Base-by-base conservation (phyloP, 1,284 basidiomycete genomes). In the Earliella scabrosa region DNA sequence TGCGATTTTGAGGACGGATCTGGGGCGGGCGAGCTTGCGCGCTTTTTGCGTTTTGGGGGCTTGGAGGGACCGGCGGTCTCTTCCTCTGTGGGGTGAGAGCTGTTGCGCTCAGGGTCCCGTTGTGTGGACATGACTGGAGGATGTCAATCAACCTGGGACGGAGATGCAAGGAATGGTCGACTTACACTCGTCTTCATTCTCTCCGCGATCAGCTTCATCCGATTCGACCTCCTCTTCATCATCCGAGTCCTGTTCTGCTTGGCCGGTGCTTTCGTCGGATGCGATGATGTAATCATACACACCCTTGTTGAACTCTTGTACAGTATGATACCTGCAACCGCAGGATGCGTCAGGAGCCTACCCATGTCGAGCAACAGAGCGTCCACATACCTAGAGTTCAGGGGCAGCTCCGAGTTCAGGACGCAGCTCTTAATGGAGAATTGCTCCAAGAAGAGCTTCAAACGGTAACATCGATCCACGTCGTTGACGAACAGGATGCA, bases 231-330 rank as follows among this genome's bases (percentile, higher is more conserved):
- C 67, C 47, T 71, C 61, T 65, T 79, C 76, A 36, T 74, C 69
- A 24, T 80, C 77, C 0, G 72, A 73, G 50, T 86, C 86, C 35
- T 80, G 77, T 54, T 89, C 83, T 14, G 76, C 73, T 8, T 76
- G 77, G 8, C 78, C 76, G 2, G 83, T 81, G 59, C 82, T 85
- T 74, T 98, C 97, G 70, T 99, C 97, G 2, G 96, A 98, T 0
- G 97, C 97, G 56, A 99, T 97, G 59, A 99, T 96, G 70, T 98
- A 98, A 70, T 99, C 95, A 69, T 98, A 99, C 11, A 97, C 93
- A 7, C 97, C 97, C 67, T 95, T 94, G 76, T 99, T 98, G 72
- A 99, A 99, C 75, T 98, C 97, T 68, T 99, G 95, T 2, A 99
- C 97, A 5, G 93, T 92, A 70, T 99, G 97, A 69, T 97, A 98